phyloP scores from a whole-genome alignment of 805 yeast species.

The Metschnikowia kunwiensis region DNA sequence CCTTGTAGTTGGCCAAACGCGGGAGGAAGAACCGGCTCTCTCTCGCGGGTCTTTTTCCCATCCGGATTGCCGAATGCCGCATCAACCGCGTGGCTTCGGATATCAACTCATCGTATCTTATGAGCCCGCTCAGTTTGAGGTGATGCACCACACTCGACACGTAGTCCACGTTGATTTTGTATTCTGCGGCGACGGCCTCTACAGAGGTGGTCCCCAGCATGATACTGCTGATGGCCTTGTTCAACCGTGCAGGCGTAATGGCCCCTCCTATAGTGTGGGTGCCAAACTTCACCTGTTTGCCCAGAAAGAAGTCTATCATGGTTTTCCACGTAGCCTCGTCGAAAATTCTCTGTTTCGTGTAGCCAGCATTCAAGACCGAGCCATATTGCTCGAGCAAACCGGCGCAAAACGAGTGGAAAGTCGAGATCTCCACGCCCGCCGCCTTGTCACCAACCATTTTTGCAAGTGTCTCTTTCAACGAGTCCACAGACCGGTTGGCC shows the following conservation, averaged over 20 bases:
- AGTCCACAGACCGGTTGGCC: slow-evolving; percentile 67
- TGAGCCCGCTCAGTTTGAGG: slow-evolving; percentile 32
- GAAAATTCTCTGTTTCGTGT: slow-evolving; percentile 31
- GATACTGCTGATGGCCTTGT: slow-evolving; percentile 23
- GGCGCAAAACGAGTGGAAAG: slow-evolving; percentile 67
- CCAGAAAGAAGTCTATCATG: slow-evolving; percentile 32
- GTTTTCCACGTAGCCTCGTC: slow-evolving; percentile 55
- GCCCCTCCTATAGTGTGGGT: slow-evolving; percentile 24
- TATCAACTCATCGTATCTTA: slow-evolving; percentile 36
- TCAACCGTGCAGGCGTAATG: slow-evolving; percentile 25
- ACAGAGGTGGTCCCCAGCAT: slow-evolving; percentile 22
- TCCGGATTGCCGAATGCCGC: slow-evolving; percentile 9
- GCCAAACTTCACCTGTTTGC: slow-evolving; percentile 30
- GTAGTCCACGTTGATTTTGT: slow-evolving; percentile 27
- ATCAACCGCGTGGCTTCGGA: slow-evolving; percentile 30
- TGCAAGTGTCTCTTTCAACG: slow-evolving; percentile 33
- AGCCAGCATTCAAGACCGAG: slow-evolving; percentile 11
- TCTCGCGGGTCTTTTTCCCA: background rate
- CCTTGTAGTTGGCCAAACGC: slow-evolving; percentile 26
- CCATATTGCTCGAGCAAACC: slow-evolving; percentile 42
- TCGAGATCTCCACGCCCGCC: slow-evolving; percentile 77
- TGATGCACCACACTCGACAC: slow-evolving; percentile 27
- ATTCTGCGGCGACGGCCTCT: slow-evolving; percentile 24
- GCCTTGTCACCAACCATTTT: slow-evolving; percentile 44
- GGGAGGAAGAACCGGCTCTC: background rate